Evolutionary conservation across 768 basidiomycete genomes (phyloP).

Genomic region (Amanita subjunquillea): DNA sequence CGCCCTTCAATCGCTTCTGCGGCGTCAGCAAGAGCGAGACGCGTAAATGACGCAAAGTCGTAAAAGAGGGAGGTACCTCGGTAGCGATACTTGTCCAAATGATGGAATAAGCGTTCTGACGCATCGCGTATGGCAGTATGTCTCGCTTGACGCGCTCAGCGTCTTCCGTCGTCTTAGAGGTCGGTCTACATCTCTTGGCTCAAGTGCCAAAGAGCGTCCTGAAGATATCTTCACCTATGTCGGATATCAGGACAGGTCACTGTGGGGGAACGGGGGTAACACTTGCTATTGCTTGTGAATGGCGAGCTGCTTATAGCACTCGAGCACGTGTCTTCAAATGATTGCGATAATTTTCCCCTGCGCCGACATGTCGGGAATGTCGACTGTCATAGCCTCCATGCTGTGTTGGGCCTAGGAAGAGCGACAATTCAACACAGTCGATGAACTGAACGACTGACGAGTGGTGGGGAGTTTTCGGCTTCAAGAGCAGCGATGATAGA

Average conservation of each 20-base stretch:
- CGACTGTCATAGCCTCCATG: constrained; percentile 13
- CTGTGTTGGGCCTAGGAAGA: constrained; percentile 34
- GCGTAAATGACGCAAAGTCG: constrained; percentile 56
- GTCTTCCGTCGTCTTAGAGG: constrained; percentile 24
- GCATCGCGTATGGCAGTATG: constrained; percentile 37
- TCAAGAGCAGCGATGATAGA: constrained; percentile 58
- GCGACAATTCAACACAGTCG: constrained; percentile 43
- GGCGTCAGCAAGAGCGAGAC: constrained; percentile 56
- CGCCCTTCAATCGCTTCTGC: constrained; percentile 47
- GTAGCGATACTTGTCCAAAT: constrained; percentile 42
- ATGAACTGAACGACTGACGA: constrained; percentile 42
- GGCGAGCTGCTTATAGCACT: constrained; percentile 45
- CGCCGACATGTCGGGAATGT: constrained; percentile 31
- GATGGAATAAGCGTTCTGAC: constrained; percentile 40
- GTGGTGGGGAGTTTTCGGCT: constrained; percentile 61
- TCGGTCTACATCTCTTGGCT: constrained; percentile 37
- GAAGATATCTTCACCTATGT: constrained; percentile 53
- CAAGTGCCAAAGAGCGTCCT: constrained; percentile 59
- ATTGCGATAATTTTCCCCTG: constrained; percentile 43
- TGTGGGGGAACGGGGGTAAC: neutral
- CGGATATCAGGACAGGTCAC: neutral
- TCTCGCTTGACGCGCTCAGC: constrained; percentile 40
- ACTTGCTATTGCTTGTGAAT: constrained; percentile 47
- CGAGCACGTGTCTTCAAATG: constrained; percentile 42
- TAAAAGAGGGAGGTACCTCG: constrained; percentile 42